These are phyloP conservation scores for Arabidopsis hybrid DNA, from an alignment of 441 rosid genomes.

Conservation along the genomic window DNA sequence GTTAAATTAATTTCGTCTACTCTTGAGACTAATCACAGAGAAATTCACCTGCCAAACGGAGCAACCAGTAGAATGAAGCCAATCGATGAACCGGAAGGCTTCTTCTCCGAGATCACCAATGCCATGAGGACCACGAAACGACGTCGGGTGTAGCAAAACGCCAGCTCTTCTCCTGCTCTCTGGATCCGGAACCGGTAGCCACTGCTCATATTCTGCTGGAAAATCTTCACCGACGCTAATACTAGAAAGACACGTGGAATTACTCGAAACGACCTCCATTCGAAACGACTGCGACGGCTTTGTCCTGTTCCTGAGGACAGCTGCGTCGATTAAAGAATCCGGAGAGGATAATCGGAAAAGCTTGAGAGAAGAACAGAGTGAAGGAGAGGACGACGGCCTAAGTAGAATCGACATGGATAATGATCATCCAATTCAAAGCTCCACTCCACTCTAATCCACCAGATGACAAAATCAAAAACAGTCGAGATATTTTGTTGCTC, in stretches of 20 bases:
- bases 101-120: slow-evolving; percentile 91
- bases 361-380: slow-evolving; percentile 31
- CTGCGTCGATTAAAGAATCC: slow-evolving; percentile 4
- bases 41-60: slow-evolving; percentile 87
- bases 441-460: background rate
- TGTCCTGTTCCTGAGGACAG: slow-evolving; percentile 29
- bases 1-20: too few species aligned
- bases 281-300: slow-evolving; percentile 26
- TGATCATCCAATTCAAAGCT: slow-evolving; percentile 34
- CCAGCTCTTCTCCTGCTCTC: slow-evolving; percentile 75
- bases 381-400: slow-evolving; percentile 42
- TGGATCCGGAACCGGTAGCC: slow-evolving; percentile 59
- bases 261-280: slow-evolving; percentile 42
- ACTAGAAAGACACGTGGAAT: slow-evolving; percentile 36
- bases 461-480: background rate
- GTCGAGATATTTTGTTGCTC: slow-evolving; percentile 31
- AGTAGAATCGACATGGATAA: slow-evolving; percentile 47
- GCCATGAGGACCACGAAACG: slow-evolving; percentile 81
- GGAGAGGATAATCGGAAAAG: slow-evolving; percentile 28
- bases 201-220: slow-evolving; percentile 63
- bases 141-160: slow-evolving; percentile 92
- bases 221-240: slow-evolving; percentile 69
- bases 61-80: slow-evolving; percentile 88
- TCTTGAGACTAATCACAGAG: too few species aligned
- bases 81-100: slow-evolving; percentile 80